These are phyloP conservation scores for Colletotrichum musicola DNA, from an alignment of 2,329 filamentous ascomycete species.

Conservation along the genomic window DNA sequence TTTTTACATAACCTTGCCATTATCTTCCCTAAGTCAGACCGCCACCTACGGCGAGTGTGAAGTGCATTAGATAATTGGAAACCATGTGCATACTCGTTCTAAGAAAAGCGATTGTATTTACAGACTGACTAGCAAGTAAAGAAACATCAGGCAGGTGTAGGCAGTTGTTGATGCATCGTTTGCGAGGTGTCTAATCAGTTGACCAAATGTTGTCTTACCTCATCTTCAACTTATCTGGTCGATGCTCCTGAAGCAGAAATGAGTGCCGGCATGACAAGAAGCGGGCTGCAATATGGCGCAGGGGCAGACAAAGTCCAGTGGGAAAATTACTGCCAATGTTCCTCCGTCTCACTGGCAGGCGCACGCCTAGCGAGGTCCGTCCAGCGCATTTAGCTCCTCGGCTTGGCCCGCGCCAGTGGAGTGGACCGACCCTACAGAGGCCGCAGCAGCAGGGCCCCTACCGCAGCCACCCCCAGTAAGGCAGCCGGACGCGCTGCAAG, in stretches of 20 bases:
- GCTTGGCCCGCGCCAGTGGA: constrained; percentile 38
- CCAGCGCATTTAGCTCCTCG: constrained; percentile 37
- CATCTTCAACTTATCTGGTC: no score
- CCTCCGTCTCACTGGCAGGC: constrained; percentile 18
- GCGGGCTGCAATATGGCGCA: not conserved
- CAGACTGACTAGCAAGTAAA: no score
- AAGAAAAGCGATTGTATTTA: no score
- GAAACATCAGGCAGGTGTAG: no score
- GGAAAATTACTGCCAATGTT: constrained; percentile 9
- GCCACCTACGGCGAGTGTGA: no score
- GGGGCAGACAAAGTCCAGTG: constrained; percentile 1
- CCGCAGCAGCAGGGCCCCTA: constrained; percentile 25
- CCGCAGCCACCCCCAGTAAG: not conserved
- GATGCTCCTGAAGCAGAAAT: no score
- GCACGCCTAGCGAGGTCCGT: constrained; percentile 18
- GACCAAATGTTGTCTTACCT: no score
- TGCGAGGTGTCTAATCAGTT: not conserved
- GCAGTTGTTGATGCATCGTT: not conserved
- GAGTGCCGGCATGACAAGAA: no score
- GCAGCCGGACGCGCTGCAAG: constrained; percentile 20
- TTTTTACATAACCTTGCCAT: no score
- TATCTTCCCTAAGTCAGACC: not conserved
- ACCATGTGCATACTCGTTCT: no score
- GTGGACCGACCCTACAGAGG: constrained; percentile 26
- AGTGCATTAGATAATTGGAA: no score